Base-by-base conservation (phyloP, 805 yeast species). In the Pichia cabralensis region DNA sequence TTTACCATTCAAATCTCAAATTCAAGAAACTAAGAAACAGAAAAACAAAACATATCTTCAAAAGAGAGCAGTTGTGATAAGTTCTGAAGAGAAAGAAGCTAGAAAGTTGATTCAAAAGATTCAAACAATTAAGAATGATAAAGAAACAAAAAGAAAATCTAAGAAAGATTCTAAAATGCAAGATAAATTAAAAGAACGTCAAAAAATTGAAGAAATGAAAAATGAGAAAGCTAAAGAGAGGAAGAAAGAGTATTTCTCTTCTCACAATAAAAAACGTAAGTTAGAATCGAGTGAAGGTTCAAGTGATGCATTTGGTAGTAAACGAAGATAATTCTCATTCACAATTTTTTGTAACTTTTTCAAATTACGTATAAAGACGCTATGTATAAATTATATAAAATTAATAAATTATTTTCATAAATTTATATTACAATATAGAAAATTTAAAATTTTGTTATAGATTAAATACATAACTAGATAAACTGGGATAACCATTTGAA, bases 401-500 rank as follows among this genome's bases (percentile, higher is more conserved):
- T n/a, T n/a, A n/a, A n/a, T n/a, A n/a, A n/a, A n/a, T n/a, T n/a
- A n/a, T n/a, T n/a, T n/a, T n/a, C n/a, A n/a, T n/a, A n/a, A n/a
- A n/a, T n/a, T n/a, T n/a, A n/a, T n/a, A n/a, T n/a, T n/a, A n/a
- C n/a, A n/a, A n/a, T n/a, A n/a, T n/a, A n/a, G n/a, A n/a, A n/a
- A n/a, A n/a, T n/a, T n/a, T n/a, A n/a, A n/a, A n/a, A n/a, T n/a
- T n/a, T n/a, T n/a, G n/a, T n/a, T n/a, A n/a, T n/a, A n/a, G n/a
- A n/a, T n/a, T n/a, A n/a, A n/a, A n/a, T n/a, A n/a, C 15, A 15
- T 11, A 17, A 19, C 56, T 71, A 89, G 51, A 89, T 89, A 64
- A 82, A 89, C 66, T 92, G 95, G 42, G 96, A 85, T 55, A 92
- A 75, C 97, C 96, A 92, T 72, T 85, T 82, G 74, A 92, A 86